Percentiles rank a stretch among this genome's conserved stretches.
phyloP scores from a whole-genome alignment of 306 rosid genomes.

The Herpetospermum pedunculosum region DNA sequence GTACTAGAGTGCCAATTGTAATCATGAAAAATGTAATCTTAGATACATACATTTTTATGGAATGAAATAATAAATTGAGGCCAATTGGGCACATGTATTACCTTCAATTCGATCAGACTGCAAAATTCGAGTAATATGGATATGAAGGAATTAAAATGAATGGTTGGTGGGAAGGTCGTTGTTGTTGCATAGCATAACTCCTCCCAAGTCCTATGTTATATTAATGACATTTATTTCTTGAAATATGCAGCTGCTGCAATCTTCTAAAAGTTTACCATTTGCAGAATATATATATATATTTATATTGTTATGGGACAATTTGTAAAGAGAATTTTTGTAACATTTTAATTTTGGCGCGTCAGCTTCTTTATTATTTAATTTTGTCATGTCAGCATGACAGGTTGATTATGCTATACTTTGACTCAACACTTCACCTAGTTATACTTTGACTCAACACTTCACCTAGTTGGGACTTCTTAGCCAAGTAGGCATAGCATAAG shows the following conservation, averaged over 20 bases:
- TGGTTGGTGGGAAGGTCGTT: neutral
- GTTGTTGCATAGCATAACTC: neutral
- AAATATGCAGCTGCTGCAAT: neutral
- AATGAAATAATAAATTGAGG: neutral
- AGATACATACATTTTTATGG: neutral
- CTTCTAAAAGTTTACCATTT: neutral
- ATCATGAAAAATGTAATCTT: too few species aligned
- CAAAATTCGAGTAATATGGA: neutral
- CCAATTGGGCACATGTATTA: too few species aligned
- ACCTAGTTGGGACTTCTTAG: neutral
- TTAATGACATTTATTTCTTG: neutral
- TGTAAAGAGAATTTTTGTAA: neutral
- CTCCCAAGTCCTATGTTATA: neutral
- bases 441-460: too few species aligned
- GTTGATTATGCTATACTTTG: neutral
- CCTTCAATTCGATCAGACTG: too few species aligned
- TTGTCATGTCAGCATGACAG: neutral
- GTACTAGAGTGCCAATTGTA: too few species aligned
- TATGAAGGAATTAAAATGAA: neutral
- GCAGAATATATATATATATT: too few species aligned
- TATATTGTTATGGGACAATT: neutral
- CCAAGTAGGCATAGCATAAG: neutral
- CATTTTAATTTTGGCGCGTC: neutral
- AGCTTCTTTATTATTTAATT: neutral
- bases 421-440: neutral